Percentiles rank a stretch among this genome's conserved stretches.
Conservation (phyloP, 768 basidiomycete genomes). For the Floccularia luteovirens region DNA sequence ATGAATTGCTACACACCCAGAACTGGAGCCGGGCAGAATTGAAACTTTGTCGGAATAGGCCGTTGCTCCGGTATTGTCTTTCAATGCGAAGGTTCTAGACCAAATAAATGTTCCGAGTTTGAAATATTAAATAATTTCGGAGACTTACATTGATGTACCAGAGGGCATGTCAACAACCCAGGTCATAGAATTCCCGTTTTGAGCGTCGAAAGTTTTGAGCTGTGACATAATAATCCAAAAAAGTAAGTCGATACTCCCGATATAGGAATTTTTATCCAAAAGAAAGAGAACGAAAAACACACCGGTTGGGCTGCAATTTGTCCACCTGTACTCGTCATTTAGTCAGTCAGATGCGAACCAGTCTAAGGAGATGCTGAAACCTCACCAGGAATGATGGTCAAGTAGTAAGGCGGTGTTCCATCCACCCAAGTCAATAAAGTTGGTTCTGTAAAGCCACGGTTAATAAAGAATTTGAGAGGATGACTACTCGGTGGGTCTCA, state of each 20-base stretch:
- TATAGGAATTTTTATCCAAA: constrained; percentile 8
- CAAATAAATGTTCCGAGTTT: not conserved
- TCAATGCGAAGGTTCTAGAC: constrained; percentile 44
- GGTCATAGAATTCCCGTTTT: constrained; percentile 33
- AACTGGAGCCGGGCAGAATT: constrained; percentile 26
- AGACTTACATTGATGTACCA: constrained; percentile 40
- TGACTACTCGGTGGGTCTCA: constrained; percentile 22
- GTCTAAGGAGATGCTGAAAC: too few relatives aligned
- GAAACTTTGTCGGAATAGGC: constrained; percentile 48
- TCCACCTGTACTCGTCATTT: too few relatives aligned
- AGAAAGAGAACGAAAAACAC: constrained; percentile 10
- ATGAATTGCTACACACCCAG: constrained; percentile 18
- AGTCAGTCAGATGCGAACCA: too few relatives aligned
- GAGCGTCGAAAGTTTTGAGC: constrained; percentile 46
- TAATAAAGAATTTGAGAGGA: not conserved
- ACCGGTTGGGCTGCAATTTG: constrained; percentile 47
- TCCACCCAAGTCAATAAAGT: constrained; percentile 43
- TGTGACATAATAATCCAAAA: constrained; percentile 16
- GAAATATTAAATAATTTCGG: not conserved
- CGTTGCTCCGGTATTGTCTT: constrained; percentile 47
- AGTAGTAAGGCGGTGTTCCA: constrained; percentile 48
- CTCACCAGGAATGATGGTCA: constrained; percentile 57
- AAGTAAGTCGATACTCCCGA: constrained; percentile 9
- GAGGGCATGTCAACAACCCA: constrained; percentile 46
- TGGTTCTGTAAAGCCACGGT: constrained; percentile 42